Evolutionary conservation across 345 rosid species (phyloP).

Genomic region (Diplotaxis tenuifolia): DNA sequence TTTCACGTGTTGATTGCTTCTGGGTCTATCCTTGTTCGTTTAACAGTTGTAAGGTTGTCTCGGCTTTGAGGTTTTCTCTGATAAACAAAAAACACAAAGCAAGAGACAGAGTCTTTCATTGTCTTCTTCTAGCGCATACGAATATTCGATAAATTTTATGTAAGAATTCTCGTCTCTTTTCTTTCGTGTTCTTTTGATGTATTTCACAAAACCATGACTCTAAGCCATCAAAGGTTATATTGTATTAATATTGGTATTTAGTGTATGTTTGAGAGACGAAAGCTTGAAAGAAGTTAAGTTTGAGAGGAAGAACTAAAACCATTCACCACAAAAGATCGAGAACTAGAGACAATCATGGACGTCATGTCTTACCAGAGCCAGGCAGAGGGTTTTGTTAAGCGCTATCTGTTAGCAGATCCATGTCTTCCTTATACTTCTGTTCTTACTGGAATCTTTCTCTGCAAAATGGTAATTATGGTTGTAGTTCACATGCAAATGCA

Average conservation of each 20-base stretch:
- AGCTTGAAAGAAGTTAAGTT: conserved; percentile 14
- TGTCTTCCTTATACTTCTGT: conserved; percentile 75
- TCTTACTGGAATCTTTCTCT: conserved; percentile 65
- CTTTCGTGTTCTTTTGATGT: neutral
- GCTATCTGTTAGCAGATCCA: conserved; percentile 61
- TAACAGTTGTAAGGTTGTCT: neutral
- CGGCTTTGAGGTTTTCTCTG: neutral
- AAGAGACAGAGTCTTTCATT: neutral
- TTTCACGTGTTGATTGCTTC: conserved; percentile 39
- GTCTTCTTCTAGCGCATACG: conserved; percentile 2
- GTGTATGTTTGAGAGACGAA: neutral
- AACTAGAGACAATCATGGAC: conserved; percentile 43
- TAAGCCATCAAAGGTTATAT: neutral
- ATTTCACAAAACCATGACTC: neutral
- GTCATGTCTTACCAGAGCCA: conserved; percentile 64
- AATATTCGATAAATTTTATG: conserved; percentile 6
- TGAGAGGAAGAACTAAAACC: neutral
- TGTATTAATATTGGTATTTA: neutral
- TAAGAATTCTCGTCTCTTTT: neutral
- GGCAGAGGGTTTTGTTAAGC: conserved; percentile 59
- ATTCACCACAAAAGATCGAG: neutral
- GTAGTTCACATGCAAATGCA: neutral
- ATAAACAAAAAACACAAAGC: neutral
- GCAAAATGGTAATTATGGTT: conserved; percentile 67
- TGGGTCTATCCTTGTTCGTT: neutral